Evolutionary conservation across 1,284 basidiomycete species (phyloP).

Genomic region (Moesziomyces globuligerus): DNA sequence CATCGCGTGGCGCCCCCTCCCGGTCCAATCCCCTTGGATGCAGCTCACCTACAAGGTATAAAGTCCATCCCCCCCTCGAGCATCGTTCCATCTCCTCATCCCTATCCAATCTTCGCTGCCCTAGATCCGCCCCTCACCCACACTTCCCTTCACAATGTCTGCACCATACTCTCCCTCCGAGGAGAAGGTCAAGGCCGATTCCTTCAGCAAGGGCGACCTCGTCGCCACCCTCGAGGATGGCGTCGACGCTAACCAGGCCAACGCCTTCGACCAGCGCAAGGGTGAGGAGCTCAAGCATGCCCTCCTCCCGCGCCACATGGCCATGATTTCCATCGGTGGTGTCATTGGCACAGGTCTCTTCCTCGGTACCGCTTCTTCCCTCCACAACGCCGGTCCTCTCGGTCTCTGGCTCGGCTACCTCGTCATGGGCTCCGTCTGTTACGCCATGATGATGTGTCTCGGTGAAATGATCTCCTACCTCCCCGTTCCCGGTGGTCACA

Average conservation of each 20-base stretch:
- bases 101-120: slow-evolving; percentile 1
- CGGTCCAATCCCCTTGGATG: no score
- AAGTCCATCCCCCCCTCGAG: slow-evolving; percentile 3
- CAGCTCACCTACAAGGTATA: slow-evolving; percentile 16
- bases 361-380: slow-evolving; percentile 76
- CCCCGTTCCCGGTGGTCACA: slow-evolving; percentile 76
- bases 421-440: slow-evolving; percentile 61
- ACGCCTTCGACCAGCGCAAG: slow-evolving; percentile 49
- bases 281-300: slow-evolving; percentile 54
- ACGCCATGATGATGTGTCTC: slow-evolving; percentile 68
- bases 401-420: slow-evolving; percentile 67
- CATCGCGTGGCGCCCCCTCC: no score
- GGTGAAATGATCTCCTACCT: slow-evolving; percentile 72
- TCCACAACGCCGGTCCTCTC: slow-evolving; percentile 69
- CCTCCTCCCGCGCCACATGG: slow-evolving; percentile 51
- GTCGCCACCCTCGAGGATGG: slow-evolving; percentile 47
- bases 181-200: slow-evolving; percentile 40
- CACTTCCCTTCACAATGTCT: slow-evolving; percentile 19
- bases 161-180: slow-evolving; percentile 21
- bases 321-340: slow-evolving; percentile 52
- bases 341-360: slow-evolving; percentile 70
- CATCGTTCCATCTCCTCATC: neutral
- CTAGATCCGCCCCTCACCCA: neutral
- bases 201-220: slow-evolving; percentile 22
- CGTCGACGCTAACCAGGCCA: slow-evolving; percentile 14